A percentile compares a stretch with the other conserved stretches of the same genome.
Evolutionary conservation across 495 filamentous ascomycete genomes (phyloP).

Genomic region (Zalerion maritima): DNA sequence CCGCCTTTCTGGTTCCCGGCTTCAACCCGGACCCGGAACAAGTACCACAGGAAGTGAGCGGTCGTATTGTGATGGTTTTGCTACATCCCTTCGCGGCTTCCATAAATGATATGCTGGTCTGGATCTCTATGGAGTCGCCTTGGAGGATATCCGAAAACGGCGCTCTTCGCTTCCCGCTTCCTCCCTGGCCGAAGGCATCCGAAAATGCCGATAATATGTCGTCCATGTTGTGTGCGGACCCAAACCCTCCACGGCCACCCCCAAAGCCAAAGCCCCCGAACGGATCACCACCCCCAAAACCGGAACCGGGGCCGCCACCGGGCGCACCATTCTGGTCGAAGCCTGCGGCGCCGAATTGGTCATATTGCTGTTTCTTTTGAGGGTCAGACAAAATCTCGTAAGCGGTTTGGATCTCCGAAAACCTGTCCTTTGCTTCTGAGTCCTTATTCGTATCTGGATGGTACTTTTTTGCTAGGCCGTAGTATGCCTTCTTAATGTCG

Average conservation of each 20-base stretch:
- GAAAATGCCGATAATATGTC: constrained; percentile 85
- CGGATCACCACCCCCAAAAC: constrained; percentile 41
- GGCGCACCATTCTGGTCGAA: constrained; percentile 69
- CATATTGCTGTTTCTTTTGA: constrained; percentile 81
- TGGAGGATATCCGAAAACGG: constrained; percentile 65
- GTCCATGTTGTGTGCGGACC: constrained; percentile 79
- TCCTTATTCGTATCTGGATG: constrained; percentile 98
- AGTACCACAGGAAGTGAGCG: constrained; percentile 61
- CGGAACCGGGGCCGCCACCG: constrained; percentile 42
- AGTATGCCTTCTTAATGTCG: constrained; percentile 98
- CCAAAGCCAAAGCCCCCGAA: constrained; percentile 45
- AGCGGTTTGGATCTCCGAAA: constrained; percentile 76
- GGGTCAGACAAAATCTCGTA: constrained; percentile 88
- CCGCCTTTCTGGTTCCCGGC: constrained; percentile 50
- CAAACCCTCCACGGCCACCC: constrained; percentile 46
- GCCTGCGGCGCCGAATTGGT: constrained; percentile 74
- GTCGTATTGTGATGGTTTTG: constrained; percentile 65
- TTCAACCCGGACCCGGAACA: constrained; percentile 79
- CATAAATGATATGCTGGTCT: constrained; percentile 84
- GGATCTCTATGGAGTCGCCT: constrained; percentile 88
- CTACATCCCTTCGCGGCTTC: constrained; percentile 81
- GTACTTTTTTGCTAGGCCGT: constrained; percentile 93
- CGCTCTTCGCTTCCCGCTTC: constrained; percentile 34
- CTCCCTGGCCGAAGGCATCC: constrained; percentile 44
- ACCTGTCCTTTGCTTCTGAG: constrained; percentile 77